Evolutionary conservation across 1,284 basidiomycete genomes (phyloP), one percentile per base, ranked within the genome.

Genomic region (Pascua sp.): DNA sequence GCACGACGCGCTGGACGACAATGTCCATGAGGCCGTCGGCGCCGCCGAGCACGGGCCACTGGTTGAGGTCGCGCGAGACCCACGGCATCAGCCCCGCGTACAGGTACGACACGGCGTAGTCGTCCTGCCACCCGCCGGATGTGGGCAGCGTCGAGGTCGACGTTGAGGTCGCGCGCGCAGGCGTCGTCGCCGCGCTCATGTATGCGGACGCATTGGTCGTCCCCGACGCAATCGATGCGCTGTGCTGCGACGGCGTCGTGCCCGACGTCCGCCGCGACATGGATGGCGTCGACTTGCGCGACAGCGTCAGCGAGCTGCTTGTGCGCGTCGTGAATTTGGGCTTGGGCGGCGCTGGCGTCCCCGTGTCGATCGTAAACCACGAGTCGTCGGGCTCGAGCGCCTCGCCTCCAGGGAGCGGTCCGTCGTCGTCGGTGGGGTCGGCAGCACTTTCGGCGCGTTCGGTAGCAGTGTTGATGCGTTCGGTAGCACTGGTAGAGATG

Each of bases 21-120:
- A 95, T 75, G 69, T 96, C 91, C 53, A 95, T 84, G 42, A 87
- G 71, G 0, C 91, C 92, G 67, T 91, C 87, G 50, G 88, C 85
- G 0, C 88, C 85, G 42, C 85, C 76, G 1, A 89, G 86, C 4
- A 89, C 85, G 0, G 91, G 91, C 75, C 92, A 94, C 53, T 91
- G 86, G 86, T 92, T 89, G 43, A 90, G 79, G 70, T 91, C 88
- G 50, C 87, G 85, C 8, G 77, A 70, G 0, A 81, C 77, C 66
- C 76, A 82, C 1, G 81, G 81, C 65, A 80, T 71, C 59, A 77
- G 76, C 0, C 81, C 81, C 18, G 77, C 78, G 59, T 86, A 75
- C 83, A 91, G 76, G 73, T 85, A 94, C 9, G 88, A 69, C 24
- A 91, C 76, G 3, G 86, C 86, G 58, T 86, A 81, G 39, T 88